These are phyloP conservation scores for Biscutella laevigata DNA, from an alignment of 441 rosid genomes.

Conservation along the genomic window DNA sequence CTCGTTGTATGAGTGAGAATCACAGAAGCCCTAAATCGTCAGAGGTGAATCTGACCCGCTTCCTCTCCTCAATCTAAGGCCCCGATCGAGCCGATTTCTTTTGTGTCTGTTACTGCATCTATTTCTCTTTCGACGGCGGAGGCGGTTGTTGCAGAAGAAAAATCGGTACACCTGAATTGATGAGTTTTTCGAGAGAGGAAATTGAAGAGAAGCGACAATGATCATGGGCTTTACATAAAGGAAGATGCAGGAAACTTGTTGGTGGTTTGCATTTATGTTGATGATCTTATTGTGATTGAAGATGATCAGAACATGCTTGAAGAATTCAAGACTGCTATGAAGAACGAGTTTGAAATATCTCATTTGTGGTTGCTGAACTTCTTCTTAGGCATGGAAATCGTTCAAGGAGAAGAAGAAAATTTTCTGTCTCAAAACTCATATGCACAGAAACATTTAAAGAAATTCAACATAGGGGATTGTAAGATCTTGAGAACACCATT, in stretches of 20 bases:
- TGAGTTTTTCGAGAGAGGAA: neutral
- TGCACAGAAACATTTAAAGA: neutral
- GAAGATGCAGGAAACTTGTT: accelerated
- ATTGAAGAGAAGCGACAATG: neutral
- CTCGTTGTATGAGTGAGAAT: no score
- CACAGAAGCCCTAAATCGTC: no score
- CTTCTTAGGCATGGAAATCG: no score
- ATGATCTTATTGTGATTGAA: neutral
- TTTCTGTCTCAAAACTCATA: neutral
- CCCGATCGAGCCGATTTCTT: no score
- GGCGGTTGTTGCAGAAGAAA: no score
- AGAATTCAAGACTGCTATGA: neutral
- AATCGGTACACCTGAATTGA: neutral
- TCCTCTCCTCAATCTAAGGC: no score
- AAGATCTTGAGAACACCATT: neutral
- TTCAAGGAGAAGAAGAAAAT: accelerated
- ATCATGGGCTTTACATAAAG: neutral
- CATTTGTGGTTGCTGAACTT: neutral
- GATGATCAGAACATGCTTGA: accelerated
- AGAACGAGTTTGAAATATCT: conserved; percentile 1
- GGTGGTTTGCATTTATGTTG: neutral
- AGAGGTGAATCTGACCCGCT: no score
- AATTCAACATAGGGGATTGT: neutral
- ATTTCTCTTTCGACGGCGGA: no score
- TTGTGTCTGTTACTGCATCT: no score